phyloP scores from a whole-genome alignment of 2,329 filamentous ascomycete species.

The Thelonectria rubi region DNA sequence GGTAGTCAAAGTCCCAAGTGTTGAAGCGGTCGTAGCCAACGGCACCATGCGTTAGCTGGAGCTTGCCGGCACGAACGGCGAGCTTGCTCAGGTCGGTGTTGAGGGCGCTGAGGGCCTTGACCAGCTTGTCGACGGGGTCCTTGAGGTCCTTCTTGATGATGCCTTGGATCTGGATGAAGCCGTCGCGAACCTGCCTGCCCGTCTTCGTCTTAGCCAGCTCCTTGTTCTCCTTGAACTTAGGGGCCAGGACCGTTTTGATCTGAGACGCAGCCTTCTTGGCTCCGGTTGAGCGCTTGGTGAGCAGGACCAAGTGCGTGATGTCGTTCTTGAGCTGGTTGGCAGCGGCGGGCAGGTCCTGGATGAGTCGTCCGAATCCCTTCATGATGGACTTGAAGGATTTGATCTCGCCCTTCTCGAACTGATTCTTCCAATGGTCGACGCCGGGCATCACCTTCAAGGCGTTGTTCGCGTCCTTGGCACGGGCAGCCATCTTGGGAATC shows the following conservation, averaged over 20 bases:
- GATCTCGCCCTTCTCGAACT: neutral
- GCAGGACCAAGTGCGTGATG: neutral
- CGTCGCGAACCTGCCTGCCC: conserved; percentile 4
- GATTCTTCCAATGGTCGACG: neutral
- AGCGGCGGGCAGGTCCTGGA: conserved; percentile 8
- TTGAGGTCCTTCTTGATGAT: conserved; percentile 8
- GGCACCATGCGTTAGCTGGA: conserved; percentile 2
- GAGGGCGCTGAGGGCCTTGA: conserved; percentile 5
- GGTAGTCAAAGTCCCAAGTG: conserved; percentile 27
- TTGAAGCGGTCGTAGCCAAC: neutral
- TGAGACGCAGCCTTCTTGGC: neutral
- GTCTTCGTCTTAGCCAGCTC: conserved; percentile 18
- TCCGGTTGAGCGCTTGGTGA: neutral
- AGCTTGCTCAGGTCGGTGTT: conserved; percentile 9
- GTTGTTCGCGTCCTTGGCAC: neutral
- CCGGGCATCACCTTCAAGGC: neutral
- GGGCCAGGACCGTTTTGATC: conserved; percentile 9
- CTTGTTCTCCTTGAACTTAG: conserved; percentile 16
- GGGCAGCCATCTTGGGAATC: neutral
- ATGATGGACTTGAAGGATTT: conserved; percentile 14
- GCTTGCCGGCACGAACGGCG: conserved; percentile 1
- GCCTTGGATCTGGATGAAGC: conserved; percentile 18
- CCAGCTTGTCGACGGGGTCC: neutral
- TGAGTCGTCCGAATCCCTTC: conserved; percentile 4
- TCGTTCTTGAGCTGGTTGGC: neutral